Percentiles rank a stretch among this genome's conserved stretches.
These are phyloP conservation scores for Fusarium caatingaense DNA, from an alignment of 2,329 filamentous ascomycete genomes.

Conservation along the genomic window DNA sequence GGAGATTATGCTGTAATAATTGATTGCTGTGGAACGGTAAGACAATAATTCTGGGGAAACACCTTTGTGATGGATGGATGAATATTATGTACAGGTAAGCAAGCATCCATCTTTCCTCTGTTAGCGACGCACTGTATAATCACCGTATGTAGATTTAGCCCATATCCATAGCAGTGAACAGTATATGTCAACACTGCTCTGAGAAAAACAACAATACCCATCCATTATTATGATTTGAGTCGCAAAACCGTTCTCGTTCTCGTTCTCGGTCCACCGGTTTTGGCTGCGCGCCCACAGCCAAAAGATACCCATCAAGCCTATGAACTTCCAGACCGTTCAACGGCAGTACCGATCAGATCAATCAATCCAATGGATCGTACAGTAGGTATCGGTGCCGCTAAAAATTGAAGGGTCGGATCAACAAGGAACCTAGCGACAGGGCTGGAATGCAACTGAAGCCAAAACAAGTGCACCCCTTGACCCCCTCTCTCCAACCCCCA, in stretches of 20 bases:
- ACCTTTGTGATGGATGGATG: not conserved
- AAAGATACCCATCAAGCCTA: not conserved
- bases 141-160: not conserved
- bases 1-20: slow-evolving; percentile 8
- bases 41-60: slow-evolving; percentile 18
- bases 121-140: slow-evolving; percentile 30
- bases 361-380: not conserved
- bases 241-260: slow-evolving; percentile 8
- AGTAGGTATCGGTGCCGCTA: not conserved
- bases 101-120: not conserved
- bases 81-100: not conserved
- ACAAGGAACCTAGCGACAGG: not conserved
- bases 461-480: not conserved
- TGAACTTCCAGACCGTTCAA: slow-evolving; percentile 20
- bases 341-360: slow-evolving; percentile 9
- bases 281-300: slow-evolving; percentile 6
- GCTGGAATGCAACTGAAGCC: not conserved
- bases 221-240: no score
- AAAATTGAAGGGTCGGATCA: not conserved
- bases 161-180: not conserved
- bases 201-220: not conserved
- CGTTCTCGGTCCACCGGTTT: not conserved
- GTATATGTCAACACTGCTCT: not conserved
- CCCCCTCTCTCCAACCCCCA: not conserved
- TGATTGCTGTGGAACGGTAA: slow-evolving; percentile 7